A percentile compares a stretch with the other conserved stretches of the same genome.
These are phyloP conservation scores for Parasitella parasitica DNA, from an alignment of 371 early-diverging fungal species.

Conservation along the genomic window DNA sequence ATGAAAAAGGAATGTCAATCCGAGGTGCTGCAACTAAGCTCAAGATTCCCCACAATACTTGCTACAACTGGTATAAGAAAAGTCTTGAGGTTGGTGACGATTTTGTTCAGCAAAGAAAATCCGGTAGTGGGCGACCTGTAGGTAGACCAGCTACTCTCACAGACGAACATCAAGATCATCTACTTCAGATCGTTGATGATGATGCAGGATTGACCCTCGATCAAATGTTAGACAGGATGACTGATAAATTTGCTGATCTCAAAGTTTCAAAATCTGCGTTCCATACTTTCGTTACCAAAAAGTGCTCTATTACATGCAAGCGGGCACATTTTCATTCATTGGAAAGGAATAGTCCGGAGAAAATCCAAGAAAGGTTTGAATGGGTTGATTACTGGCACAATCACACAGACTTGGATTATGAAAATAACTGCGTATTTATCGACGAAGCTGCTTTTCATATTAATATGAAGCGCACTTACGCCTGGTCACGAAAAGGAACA, in stretches of 20 bases:
- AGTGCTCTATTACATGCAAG: conserved; percentile 4
- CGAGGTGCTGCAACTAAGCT: no score
- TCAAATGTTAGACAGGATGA: conserved; percentile 9
- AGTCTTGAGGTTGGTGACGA: no score
- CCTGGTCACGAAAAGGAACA: neutral
- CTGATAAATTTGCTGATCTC: conserved; percentile 2
- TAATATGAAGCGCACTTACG: conserved; percentile 2
- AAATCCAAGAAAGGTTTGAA: conserved; percentile 19
- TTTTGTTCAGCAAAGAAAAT: conserved; percentile 2
- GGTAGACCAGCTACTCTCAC: conserved; percentile 11
- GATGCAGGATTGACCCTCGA: conserved; percentile 1
- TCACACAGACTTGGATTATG: conserved; percentile 17
- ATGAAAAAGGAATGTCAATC: no score
- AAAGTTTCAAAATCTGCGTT: neutral
- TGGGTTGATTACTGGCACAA: conserved; percentile 13
- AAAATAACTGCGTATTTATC: conserved; percentile 7
- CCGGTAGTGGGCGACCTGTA: conserved; percentile 6
- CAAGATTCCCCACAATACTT: no score
- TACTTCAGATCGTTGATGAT: conserved; percentile 11
- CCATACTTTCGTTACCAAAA: conserved; percentile 7
- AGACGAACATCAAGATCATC: conserved; percentile 2
- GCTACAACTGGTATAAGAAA: no score
- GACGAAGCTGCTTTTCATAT: conserved; percentile 1
- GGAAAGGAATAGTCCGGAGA: conserved; percentile 22
- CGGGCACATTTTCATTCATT: conserved; percentile 13